Conservation (phyloP, 2,329 filamentous ascomycete species). For the Aspergillus latus region DNA sequence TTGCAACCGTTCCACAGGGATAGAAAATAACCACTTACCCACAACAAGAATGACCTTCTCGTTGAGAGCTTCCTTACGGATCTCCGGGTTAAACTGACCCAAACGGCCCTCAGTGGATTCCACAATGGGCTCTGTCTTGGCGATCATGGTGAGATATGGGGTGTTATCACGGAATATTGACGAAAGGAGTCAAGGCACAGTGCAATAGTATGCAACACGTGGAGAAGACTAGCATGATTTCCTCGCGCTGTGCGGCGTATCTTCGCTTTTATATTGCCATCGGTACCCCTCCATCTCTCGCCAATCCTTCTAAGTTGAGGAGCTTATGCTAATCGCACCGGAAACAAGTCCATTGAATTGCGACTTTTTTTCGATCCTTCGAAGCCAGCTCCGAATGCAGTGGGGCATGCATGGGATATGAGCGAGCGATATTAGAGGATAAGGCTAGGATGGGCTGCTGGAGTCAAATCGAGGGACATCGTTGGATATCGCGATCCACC, state of each 20-base stretch:
- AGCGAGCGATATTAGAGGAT: slow-evolving; percentile 1
- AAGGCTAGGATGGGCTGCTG: background rate
- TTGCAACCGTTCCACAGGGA: too few relatives aligned
- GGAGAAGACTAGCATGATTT: background rate
- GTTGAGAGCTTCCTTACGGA: slow-evolving; percentile 17
- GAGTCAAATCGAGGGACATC: slow-evolving; percentile 6
- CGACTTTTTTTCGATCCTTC: background rate
- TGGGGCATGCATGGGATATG: slow-evolving; percentile 14
- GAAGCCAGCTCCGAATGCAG: slow-evolving; percentile 7
- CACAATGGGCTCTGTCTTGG: slow-evolving; percentile 18
- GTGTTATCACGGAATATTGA: background rate
- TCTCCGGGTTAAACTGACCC: slow-evolving; percentile 18
- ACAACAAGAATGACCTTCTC: slow-evolving; percentile 23
- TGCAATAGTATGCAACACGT: background rate
- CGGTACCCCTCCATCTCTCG: background rate
- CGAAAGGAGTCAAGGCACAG: background rate
- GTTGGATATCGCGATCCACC: slow-evolving; percentile 13
- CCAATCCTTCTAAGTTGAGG: slow-evolving; percentile 4
- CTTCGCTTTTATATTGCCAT: slow-evolving; percentile 1
- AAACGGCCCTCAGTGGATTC: slow-evolving; percentile 14
- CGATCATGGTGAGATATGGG: slow-evolving; percentile 17
- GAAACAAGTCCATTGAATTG: background rate
- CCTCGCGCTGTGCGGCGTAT: background rate
- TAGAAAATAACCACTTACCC: slow-evolving; percentile 11
- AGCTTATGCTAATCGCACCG: background rate